These are phyloP conservation scores for Penicillium diatomitis DNA, from an alignment of 495 filamentous ascomycete genomes.

Conservation along the genomic window DNA sequence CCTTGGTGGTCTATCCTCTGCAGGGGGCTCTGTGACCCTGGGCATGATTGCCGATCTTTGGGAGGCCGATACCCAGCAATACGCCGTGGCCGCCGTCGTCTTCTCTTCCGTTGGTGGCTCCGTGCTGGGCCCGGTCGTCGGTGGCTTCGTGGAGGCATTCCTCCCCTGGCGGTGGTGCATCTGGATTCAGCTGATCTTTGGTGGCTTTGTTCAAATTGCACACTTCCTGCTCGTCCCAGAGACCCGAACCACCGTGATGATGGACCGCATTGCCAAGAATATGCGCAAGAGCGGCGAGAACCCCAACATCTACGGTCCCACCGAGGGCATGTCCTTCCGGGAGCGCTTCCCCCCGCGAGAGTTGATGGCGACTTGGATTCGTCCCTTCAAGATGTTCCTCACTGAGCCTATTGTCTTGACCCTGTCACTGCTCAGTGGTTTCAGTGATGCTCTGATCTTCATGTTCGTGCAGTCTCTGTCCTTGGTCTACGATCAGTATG, in stretches of 20 bases:
- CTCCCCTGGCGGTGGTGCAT: constrained; percentile 47
- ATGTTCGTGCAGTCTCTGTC: constrained; percentile 57
- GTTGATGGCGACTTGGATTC: constrained; percentile 45
- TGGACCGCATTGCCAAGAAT: constrained; percentile 51
- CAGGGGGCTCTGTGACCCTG: constrained; percentile 54
- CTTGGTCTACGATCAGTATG: constrained; percentile 52
- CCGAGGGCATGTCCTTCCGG: constrained; percentile 49
- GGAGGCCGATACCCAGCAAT: constrained; percentile 51
- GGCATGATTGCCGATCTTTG: constrained; percentile 56
- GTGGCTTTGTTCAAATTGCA: constrained; percentile 42
- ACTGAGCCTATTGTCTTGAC: constrained; percentile 53
- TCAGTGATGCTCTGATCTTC: constrained; percentile 56
- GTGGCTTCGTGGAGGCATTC: constrained; percentile 47
- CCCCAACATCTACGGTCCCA: constrained; percentile 53
- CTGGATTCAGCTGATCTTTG: constrained; percentile 54
- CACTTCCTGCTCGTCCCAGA: constrained; percentile 49
- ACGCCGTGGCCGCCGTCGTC: constrained; percentile 53
- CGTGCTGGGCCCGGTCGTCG: constrained; percentile 51
- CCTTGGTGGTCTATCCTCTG: constrained; percentile 50
- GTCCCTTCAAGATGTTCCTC: constrained; percentile 54
- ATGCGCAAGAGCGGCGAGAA: constrained; percentile 41
- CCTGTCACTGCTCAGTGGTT: constrained; percentile 49
- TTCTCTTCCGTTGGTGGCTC: constrained; percentile 57
- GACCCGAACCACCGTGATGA: constrained; percentile 49
- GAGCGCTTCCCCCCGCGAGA: constrained; percentile 51